Conservation (phyloP, 1,284 basidiomycete genomes). For the Apiotrichum siamense region DNA sequence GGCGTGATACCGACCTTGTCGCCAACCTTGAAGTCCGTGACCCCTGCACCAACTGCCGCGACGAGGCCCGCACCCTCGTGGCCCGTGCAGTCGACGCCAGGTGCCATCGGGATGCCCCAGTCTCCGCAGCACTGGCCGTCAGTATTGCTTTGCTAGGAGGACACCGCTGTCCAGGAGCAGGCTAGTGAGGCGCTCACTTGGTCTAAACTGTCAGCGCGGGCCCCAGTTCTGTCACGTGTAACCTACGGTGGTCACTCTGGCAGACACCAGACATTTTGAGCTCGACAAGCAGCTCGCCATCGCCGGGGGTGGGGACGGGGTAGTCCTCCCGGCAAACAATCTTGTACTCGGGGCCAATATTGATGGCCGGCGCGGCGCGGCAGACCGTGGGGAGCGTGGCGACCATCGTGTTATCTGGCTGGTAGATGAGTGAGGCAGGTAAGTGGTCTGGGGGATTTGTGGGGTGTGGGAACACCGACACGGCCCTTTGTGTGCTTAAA, state of each 20-base stretch:
- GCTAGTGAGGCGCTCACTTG: background rate
- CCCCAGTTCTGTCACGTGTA: no score
- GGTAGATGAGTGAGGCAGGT: no score
- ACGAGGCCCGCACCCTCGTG: conserved; percentile 19
- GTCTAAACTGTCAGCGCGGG: conserved; percentile 3
- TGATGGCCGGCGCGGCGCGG: conserved; percentile 15
- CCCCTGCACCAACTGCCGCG: conserved; percentile 12
- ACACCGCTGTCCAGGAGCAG: no score
- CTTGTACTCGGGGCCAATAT: conserved; percentile 11
- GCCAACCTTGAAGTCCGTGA: conserved; percentile 14
- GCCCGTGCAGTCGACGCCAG: conserved; percentile 16
- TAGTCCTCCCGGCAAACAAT: conserved; percentile 13
- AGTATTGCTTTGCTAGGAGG: background rate
- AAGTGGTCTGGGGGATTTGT: no score
- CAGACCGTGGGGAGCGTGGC: conserved; percentile 11
- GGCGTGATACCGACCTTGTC: conserved; percentile 13
- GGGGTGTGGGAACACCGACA: no score
- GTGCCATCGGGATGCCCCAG: conserved; percentile 4
- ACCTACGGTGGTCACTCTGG: conserved; percentile 20
- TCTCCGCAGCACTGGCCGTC: conserved; percentile 4
- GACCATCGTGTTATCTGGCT: background rate
- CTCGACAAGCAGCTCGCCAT: conserved; percentile 16
- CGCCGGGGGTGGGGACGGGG: conserved; percentile 12
- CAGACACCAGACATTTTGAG: conserved; percentile 16
- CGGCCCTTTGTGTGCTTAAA: no score